Base-by-base conservation (phyloP, 2,329 filamentous ascomycete genomes). In the Clonostachys solani region DNA sequence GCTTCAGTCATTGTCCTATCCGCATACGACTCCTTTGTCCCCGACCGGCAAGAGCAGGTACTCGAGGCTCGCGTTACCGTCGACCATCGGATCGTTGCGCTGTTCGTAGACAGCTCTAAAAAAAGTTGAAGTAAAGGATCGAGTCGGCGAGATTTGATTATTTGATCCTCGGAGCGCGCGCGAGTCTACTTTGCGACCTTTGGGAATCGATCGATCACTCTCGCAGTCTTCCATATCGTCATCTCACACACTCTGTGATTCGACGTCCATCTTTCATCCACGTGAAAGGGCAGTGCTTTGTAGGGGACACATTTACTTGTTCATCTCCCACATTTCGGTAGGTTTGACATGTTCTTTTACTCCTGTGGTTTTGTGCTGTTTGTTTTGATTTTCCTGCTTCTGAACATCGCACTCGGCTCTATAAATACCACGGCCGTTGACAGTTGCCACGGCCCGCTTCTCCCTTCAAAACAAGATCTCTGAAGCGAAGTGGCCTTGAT, bases 241-340 rank as follows among this genome's bases (percentile, higher is more conserved):
- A 41, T 43, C 42, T 16, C 34, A 15, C 36, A 13, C 33, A 17
- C 34, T 12, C 9, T 16, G 13, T 17, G 12, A 17, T 7, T 33
- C 38, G 23, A 29, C 40, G 15, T 15, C 45, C 29, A 12, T 34
- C 16, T 17, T 41, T 42, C 36, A 33, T 33, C 29, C 33, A 43
- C 19, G 33, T 29, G 43, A 51, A 55, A 60, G 63, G 64, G 63
- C 69, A 68, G 61, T 60, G 61, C 60, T 58, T 54, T 71, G 69
- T 73, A 75, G 89, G 90, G 88, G 91, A 95, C 87, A 91, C 91
- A 95, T 96, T 96, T 71, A 86, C 68, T 96, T 95, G 91, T 95
- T 90, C 76, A 88, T 95, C 91, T 95, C 90, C 87, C 81, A 72
- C 80, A 79, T 68, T 80, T 44, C 74, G 79, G 81, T 85, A 83